Evolutionary conservation across 805 yeast species (phyloP), one percentile per base, ranked within the genome.

Genomic region (Millerago galiae): DNA sequence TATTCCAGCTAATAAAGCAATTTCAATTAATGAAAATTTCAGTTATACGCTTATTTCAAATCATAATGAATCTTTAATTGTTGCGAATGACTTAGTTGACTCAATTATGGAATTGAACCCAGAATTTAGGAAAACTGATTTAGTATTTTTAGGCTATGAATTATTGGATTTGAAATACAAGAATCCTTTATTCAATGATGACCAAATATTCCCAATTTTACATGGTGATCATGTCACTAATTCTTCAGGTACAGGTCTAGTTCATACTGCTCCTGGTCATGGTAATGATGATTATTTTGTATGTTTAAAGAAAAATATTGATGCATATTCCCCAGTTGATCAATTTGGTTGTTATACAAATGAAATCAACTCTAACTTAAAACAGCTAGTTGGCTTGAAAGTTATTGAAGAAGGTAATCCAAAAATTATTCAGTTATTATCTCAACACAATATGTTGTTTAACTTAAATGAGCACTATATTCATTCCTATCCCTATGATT

Each of bases 201-300:
- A 38, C 3, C 6, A 25, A 7, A 51, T 71, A 5, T 52, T 59
- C 11, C 95, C 95, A 0, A 63, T 91, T 3, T 48, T 91, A 3
- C 81, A 77, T 44, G 97, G 93, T 5, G 77, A 73, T 41, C 95
- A 90, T 61, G 98, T 95, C 11, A 78, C 87, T 1, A 75, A 75
- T 44, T 51, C 73, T 1, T 79, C 93, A 0, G 99, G 99, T 61
- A 87, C 99, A 0, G 99, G 99, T 2, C 65, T 93, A 12, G 99
- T 93, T 1, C 99, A 93, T 58, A 84, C 88, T 16, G 98, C 99
- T 0, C 98, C 99, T 2, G 98, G 97, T 0, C 99, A 93, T 60
- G 99, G 99, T 54, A 76, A 80, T 54, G 99, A 93, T 51, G 99
- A 93, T 66, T 90, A 86, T 58, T 55, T 81, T 8, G 71, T 83